Evolutionary conservation across 306 rosid species (phyloP), one percentile per base, ranked within the genome.

Genomic region (Cucumis hystrix): DNA sequence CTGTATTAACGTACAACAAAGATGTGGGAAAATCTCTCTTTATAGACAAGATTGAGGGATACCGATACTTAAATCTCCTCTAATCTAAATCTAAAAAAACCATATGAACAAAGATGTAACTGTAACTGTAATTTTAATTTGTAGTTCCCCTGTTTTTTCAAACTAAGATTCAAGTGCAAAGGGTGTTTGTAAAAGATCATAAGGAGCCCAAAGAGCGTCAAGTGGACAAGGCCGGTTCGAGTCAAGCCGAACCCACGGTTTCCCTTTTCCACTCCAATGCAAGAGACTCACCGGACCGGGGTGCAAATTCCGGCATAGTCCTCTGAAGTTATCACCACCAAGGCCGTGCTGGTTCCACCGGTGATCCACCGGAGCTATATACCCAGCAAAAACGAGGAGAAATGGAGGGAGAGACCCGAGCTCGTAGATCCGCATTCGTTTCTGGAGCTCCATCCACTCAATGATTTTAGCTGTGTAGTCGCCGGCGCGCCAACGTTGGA

Each of bases 201-300:
- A 95, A 0, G 99, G 99, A 76, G 88, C 92, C 99, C 99, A 95
- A 25, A 95, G 82, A 8, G 97, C 90, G 76, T 95, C 99, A 80
- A 95, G 79, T 0, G 99, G 98, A 57, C 99, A 95, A 23, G 97
- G 89, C 64, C 93, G 83, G 73, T 88, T 89, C 9, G 89, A 85
- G 43, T 95, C 99, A 0, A 95, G 93, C 55, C 99, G 78, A 62
- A 75, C 97, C 99, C 99, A 95, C 5, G 99, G 99, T 71, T 95
- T 95, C 3, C 99, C 99, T 63, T 92, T 95, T 23, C 99, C 99
- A 76, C 99, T 95, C 99, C 99, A 95, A 83, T 95, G 99, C 65
- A 95, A 63, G 54, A 95, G 78, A 71, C 99, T 92, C 8, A 89
- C 99, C 68, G 98, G 96, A 76, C 99, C 99, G 5, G 92, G 87